Evolutionary conservation across 106 monocot genomes (phyloP), one percentile per base, ranked within the genome.

Genomic region (Narthecium ossifragum): DNA sequence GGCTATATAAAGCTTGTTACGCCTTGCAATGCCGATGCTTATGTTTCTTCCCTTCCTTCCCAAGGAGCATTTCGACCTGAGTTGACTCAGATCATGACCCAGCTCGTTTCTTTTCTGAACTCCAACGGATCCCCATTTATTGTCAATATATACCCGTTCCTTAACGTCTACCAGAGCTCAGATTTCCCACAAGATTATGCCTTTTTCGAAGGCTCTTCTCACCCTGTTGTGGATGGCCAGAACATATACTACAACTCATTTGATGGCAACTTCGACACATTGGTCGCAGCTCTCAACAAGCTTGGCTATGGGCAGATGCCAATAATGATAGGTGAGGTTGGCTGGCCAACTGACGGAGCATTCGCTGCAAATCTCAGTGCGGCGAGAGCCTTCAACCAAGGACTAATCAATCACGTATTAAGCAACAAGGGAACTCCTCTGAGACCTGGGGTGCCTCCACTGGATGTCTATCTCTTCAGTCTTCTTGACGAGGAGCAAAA

Each of bases 1-100:
- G 54, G 75, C 30, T 86, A 77, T 47, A 62, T 87, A 9, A 92
- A 92, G 63, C 73, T 92, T 17, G 87, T 92, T 8, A 87, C 87
- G 14, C 92, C 92, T 54, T 92, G 92, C 75, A 92, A 92, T 68
- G 92, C 92, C 24, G 92, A 86, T 75, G 92, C 87, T 10, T 92
- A 92, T 26, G 73, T 75, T 39, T 62, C 78, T 13, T 46, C 74
- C 0, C 69, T 82, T 50, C 92, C 92, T 53, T 92, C 86, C 5
- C 92, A 87, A 64, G 92, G 92, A 26, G 31, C 80, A 29, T 92
- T 92, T 65, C 65, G 81, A 26, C 66, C 84, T 2, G 89, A 90
- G 20, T 62, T 90, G 26, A 75, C 84, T 34, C 81, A 78, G 60
- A 78, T 81, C 45, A 85, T 89, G 68, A 78, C 81, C 24, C 81